Evolutionary conservation across 306 rosid genomes (phyloP), one percentile per base, ranked within the genome.

Genomic region (Acacia acuminata): DNA sequence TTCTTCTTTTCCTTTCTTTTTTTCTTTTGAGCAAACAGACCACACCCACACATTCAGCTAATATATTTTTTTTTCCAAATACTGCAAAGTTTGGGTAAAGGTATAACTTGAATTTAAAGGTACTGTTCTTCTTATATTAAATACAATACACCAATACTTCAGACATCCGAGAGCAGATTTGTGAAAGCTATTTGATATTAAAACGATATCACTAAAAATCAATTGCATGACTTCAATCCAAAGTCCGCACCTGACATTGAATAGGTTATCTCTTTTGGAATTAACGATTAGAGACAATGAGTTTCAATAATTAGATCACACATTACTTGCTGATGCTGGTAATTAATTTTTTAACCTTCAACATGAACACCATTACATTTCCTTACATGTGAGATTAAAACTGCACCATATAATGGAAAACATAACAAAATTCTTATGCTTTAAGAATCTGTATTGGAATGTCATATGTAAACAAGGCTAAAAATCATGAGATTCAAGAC

Each of bases 361-460:
- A 25, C 17, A 25, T 60, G 25, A 60, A 63, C 53, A 13, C 50
- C 20, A 30, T 27, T 50, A 25, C 38, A 43, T 67, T 67, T 24
- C 44, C 74, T 73, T 66, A 42, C n/a, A 25, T 51, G 11, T 25
- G 19, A 45, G 25, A 56, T 60, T 34, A 60, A 32, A 70, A 70
- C 63, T 76, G 73, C 48, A 76, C 68, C 63, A 53, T 10, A 80
- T 50, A 55, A 38, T 38, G 66, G 50, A 69, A 3, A 53, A 44
- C 38, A 6, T 36, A 36, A 36, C 38, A 36, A 36, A 36, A 36
- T 36, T 36, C 38, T 36, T 7, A 36, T 36, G 38, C 38, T 36
- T 4, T 36, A 36, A 36, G 38, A 36, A 36, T 36, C 38, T 36
- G 45, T 71, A 20, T 45, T n/a, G 43, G 24, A 61, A 32, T 60